Conservation (phyloP, 2,329 filamentous ascomycete species). For the Onygena corvina region DNA sequence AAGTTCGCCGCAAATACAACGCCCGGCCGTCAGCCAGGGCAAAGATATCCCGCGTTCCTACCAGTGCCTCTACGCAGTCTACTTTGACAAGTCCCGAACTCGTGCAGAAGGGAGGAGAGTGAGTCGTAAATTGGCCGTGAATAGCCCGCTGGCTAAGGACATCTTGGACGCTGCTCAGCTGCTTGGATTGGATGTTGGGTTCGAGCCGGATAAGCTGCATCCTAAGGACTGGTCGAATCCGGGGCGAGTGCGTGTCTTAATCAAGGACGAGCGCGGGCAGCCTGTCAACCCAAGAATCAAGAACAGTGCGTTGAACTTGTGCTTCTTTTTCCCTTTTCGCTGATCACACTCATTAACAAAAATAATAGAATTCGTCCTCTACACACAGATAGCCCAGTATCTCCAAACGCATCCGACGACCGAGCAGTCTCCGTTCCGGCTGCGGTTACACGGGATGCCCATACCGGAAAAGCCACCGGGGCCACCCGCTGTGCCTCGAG, state of each 20-base stretch:
- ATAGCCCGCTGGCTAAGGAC: conserved; percentile 76
- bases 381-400: conserved; percentile 64
- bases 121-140: conserved; percentile 55
- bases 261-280: conserved; percentile 47
- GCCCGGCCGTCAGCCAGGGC: conserved; percentile 20
- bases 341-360: neutral
- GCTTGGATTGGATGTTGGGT: conserved; percentile 51
- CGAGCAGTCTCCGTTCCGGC: conserved; percentile 55
- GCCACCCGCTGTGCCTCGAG: conserved; percentile 63
- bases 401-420: conserved; percentile 67
- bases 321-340: neutral
- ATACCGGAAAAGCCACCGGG: conserved; percentile 57
- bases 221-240: conserved; percentile 98
- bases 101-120: conserved; percentile 76
- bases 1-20: conserved; percentile 29
- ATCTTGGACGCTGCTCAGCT: conserved; percentile 74
- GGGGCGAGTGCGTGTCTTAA: conserved; percentile 67
- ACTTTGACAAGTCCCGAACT: conserved; percentile 62
- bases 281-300: conserved; percentile 43
- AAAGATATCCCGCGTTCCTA: conserved; percentile 56
- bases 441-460: conserved; percentile 62
- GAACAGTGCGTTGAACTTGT: conserved; percentile 44
- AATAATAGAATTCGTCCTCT: conserved; percentile 63
- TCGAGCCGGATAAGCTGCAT: conserved; percentile 85
- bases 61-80: conserved; percentile 87